Evolutionary conservation across 176 grass and related monocot genomes (phyloP), one percentile per base, ranked within the genome.

Genomic region (Rhipidocladum racemiflorum): DNA sequence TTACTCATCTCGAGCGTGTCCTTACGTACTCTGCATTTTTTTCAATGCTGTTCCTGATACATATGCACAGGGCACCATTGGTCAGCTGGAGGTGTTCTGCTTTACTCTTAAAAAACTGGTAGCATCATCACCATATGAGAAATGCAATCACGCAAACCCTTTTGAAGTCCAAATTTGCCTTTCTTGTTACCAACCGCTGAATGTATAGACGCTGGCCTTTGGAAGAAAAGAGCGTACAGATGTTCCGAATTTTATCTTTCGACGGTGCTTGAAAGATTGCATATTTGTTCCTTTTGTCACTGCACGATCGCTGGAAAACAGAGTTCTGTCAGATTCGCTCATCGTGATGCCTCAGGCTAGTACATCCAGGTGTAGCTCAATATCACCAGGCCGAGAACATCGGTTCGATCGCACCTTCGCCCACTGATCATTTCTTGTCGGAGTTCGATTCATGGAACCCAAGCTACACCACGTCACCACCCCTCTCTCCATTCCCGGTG

Each of bases 261-360:
- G 55, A 6, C 15, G 18, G 56, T 11, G 42, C 68, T 50, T 17
- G 29, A 48, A 63, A 2, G 30, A 16, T 7, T 25, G 44, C 45
- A 14, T 24, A 53, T 75, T 62, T 83, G 45, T 28, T 75, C 51
- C 24, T 40, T 74, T 83, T 65, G 69, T 63, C 44, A 44, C 3
- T 40, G 1, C 76, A 79, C 51, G 13, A 79, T 79, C 12, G 61
- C 20, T 51, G 38, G 32, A 38, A 81, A 43, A 56, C 25, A 53
- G 12, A 12, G 59, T 73, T 30, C 38, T 51, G 43, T 49, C 57
- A 51, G 23, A 18, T 65, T 74, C 81, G 54, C 32, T n/a, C n/a
- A 21, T 38, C 68, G 27, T 73, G 32, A 65, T 53, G 46, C 21
- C 69, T 50, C 29, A 46, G 23, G 57, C 42, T 23, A 1, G 39